These are phyloP conservation scores for Canavalia gladiata DNA, from an alignment of 306 rosid species.

Conservation along the genomic window DNA sequence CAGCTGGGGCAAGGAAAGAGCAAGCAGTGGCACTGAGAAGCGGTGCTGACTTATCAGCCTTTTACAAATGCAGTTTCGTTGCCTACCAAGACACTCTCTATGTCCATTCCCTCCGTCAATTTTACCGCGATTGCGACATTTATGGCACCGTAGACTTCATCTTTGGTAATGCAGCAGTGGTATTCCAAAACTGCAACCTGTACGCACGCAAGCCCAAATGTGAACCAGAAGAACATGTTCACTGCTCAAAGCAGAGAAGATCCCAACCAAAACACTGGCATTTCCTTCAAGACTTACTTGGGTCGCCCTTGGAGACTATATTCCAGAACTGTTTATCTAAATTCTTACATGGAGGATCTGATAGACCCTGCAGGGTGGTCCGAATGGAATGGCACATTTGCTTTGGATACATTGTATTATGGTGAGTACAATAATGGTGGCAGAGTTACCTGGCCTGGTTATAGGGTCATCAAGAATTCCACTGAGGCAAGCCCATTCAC, in stretches of 20 bases:
- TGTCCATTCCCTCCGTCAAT: slow-evolving; percentile 88
- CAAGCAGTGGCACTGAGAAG: slow-evolving; percentile 88
- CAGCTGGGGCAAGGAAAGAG: slow-evolving; percentile 88
- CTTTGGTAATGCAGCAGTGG: slow-evolving; percentile 85
- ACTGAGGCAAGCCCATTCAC: slow-evolving; percentile 76
- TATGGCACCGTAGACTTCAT: slow-evolving; percentile 90
- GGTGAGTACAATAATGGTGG: slow-evolving; percentile 74
- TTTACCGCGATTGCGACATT: slow-evolving; percentile 85
- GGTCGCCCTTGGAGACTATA: slow-evolving; percentile 90
- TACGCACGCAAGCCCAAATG: slow-evolving; percentile 75
- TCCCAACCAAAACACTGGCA: slow-evolving; percentile 90
- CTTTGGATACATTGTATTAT: slow-evolving; percentile 73
- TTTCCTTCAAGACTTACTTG: slow-evolving; percentile 68
- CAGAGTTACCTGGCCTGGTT: slow-evolving; percentile 87
- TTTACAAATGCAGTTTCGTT: slow-evolving; percentile 84
- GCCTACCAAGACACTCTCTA: slow-evolving; percentile 96
- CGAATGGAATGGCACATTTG: slow-evolving; percentile 83
- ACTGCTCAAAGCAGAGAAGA: slow-evolving; percentile 91
- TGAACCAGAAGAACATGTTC: slow-evolving; percentile 73
- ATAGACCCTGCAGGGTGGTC: slow-evolving; percentile 79
- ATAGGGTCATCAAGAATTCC: slow-evolving; percentile 65
- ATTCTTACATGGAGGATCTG: slow-evolving; percentile 64
- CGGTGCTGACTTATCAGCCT: slow-evolving; percentile 78
- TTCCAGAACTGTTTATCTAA: slow-evolving; percentile 72
- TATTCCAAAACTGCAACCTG: slow-evolving; percentile 80